Evolutionary conservation across 495 filamentous ascomycete genomes (phyloP), one percentile per base, ranked within the genome.

Genomic region (Lasiosphaeria ovina): DNA sequence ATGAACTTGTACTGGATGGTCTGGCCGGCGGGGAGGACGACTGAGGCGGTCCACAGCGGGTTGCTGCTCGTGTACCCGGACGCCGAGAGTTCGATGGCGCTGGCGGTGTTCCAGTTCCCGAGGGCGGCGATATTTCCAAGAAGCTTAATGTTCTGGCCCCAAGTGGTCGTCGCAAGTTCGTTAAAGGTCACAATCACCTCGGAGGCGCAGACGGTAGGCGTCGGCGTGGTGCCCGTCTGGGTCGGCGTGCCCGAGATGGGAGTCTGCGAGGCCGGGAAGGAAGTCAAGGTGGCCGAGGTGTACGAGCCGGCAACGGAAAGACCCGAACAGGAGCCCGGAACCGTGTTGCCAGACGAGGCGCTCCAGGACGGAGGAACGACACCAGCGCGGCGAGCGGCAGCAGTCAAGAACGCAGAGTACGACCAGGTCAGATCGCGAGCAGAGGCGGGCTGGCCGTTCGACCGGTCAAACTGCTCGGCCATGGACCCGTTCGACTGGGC

Each of bases 1-100:
- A 91, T 83, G 64, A 83, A 92, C 74, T 91, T 91, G 66, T 90
- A 91, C 69, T 86, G 61, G 35, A 91, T 76, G 6, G 61, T 66
- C 48, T 74, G 72, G 1, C 87, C 85, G 0, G 79, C 79, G 0
- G 79, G 69, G 3, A 90, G 62, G 3, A 66, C 70, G 4, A 87
- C 62, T 0, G 80, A 81, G 1, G 69, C 80, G 49, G 58, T 78
- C 87, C 87, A 90, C 9, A 86, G 57, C 3, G 82, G 82, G 62
- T 88, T 77, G 57, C 63, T 77, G 8, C 59, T 60, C 2, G 82
- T 83, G 62, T 89, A 90, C 5, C 74, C 56, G 31, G 65, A 68
- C 3, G 87, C 79, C 35, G 73, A 79, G 24, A 90, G 72, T 0
- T 81, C 64, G 1, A 88, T 51, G 0, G 79, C 85, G 38, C 69